Conservation (phyloP, 345 rosid species). For the Chamaenerion angustifolium region DNA sequence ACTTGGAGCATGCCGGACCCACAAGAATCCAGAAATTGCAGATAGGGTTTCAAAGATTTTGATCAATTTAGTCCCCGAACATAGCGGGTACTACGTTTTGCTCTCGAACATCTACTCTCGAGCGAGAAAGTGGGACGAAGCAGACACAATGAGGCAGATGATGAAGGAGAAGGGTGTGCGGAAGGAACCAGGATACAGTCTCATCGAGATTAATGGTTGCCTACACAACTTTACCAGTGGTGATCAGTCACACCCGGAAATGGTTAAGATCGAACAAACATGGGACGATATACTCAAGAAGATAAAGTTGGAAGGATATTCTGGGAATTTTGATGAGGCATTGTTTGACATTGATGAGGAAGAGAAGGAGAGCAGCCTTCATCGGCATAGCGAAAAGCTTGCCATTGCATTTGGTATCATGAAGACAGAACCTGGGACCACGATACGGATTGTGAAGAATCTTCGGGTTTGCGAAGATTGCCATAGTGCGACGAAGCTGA, state of each 20-base stretch:
- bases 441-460: slow-evolving; percentile 59
- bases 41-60: slow-evolving; percentile 45
- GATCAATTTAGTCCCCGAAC: slow-evolving; percentile 45
- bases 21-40: slow-evolving; percentile 44
- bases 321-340: slow-evolving; percentile 37
- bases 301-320: slow-evolving; percentile 40
- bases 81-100: slow-evolving; percentile 61
- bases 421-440: slow-evolving; percentile 20
- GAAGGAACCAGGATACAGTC: slow-evolving; percentile 41
- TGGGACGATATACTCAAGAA: slow-evolving; percentile 54
- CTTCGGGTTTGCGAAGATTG: slow-evolving; percentile 65
- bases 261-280: slow-evolving; percentile 31
- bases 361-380: slow-evolving; percentile 46
- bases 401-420: slow-evolving; percentile 56
- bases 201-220: slow-evolving; percentile 45
- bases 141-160: slow-evolving; percentile 27
- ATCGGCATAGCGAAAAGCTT: slow-evolving; percentile 66
- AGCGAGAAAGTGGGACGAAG: slow-evolving; percentile 46
- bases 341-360: slow-evolving; percentile 63
- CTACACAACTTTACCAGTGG: slow-evolving; percentile 49
- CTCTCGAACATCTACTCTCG: slow-evolving; percentile 59
- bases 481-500: slow-evolving; percentile 51
- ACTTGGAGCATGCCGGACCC: slow-evolving; percentile 63
- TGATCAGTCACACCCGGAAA: slow-evolving; percentile 44
- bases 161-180: slow-evolving; percentile 60